Evolutionary conservation across 2,329 filamentous ascomycete genomes (phyloP).

Genomic region (Diaporthe citri): DNA sequence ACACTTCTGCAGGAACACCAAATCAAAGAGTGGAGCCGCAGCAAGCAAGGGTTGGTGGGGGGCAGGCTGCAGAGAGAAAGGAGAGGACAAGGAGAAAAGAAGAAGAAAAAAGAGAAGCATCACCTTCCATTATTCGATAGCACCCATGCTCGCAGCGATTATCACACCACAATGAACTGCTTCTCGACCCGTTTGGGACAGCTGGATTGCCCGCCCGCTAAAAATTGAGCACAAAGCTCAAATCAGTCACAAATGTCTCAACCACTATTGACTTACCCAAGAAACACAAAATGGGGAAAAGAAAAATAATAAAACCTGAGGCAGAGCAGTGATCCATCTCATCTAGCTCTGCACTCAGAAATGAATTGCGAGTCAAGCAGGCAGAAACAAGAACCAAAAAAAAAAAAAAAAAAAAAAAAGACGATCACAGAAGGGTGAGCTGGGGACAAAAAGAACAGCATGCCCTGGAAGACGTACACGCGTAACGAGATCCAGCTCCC

Average conservation of each 20-base stretch:
- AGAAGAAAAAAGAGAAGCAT: neutral
- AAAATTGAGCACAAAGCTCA: neutral
- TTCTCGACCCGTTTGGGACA: neutral
- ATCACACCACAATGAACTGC: constrained; percentile 29
- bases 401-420: no score
- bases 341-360: neutral
- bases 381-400: no score
- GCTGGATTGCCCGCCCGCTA: neutral
- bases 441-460: neutral
- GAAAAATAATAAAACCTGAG: neutral
- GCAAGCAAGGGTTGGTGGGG: neutral
- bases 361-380: neutral
- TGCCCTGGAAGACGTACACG: neutral
- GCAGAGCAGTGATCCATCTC: neutral
- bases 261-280: neutral
- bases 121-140: neutral
- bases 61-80: constrained; percentile 34
- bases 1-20: constrained; percentile 36
- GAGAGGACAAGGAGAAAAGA: constrained; percentile 20
- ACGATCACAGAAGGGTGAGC: neutral
- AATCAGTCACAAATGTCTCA: neutral
- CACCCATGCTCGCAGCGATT: neutral
- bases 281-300: neutral
- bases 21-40: constrained; percentile 29
- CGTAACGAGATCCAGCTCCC: neutral